Percentiles rank a stretch among this genome's conserved stretches.
phyloP scores from a whole-genome alignment of 768 basidiomycete species.

The Calocera cornea region DNA sequence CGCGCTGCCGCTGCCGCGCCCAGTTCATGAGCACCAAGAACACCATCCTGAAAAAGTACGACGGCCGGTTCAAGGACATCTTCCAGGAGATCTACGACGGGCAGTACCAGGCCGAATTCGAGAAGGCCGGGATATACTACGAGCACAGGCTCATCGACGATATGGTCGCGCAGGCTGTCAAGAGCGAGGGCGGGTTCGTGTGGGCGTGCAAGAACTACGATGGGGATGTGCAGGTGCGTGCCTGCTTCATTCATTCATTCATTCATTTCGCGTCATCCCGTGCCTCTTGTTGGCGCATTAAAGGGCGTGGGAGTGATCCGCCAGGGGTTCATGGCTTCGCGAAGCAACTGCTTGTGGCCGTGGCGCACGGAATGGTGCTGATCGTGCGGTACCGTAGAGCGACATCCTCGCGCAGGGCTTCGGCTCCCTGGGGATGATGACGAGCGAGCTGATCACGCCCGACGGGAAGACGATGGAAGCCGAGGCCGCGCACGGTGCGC shows the following conservation, averaged over 20 bases:
- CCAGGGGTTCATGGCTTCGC: neutral
- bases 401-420: conserved; percentile 98
- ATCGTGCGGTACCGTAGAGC: conserved; percentile 38
- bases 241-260: neutral
- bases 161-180: conserved; percentile 97
- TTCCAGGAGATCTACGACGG: conserved; percentile 91
- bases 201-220: conserved; percentile 58
- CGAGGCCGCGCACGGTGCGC: conserved; percentile 83
- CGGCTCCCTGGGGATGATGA: conserved; percentile 97
- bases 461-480: conserved; percentile 86
- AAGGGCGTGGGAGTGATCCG: neutral
- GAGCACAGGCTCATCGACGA: conserved; percentile 96
- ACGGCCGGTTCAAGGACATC: conserved; percentile 98
- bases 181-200: conserved; percentile 84
- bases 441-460: conserved; percentile 84
- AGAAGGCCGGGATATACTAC: conserved; percentile 64
- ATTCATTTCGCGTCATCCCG: no score
- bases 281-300: no score
- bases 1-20: conserved; percentile 15
- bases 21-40: conserved; percentile 98
- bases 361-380: neutral
- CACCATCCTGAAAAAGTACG: conserved; percentile 93
- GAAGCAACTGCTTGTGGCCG: no score
- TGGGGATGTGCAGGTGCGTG: conserved; percentile 61
- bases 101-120: conserved; percentile 58